phyloP scores from a whole-genome alignment of 805 yeast genomes.

The Candida germanica region DNA sequence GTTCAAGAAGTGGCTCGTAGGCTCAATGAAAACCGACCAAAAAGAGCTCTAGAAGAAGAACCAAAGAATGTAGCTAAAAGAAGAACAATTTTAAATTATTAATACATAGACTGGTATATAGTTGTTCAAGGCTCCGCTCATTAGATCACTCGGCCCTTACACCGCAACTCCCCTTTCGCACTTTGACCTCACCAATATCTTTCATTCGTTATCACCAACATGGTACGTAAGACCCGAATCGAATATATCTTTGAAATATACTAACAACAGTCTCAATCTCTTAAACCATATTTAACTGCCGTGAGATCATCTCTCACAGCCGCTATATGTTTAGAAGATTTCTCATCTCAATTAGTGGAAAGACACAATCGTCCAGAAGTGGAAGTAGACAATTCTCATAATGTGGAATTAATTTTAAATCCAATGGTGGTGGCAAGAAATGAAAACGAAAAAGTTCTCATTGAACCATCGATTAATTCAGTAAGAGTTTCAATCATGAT shows the following conservation, averaged over 20 bases:
- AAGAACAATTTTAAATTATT: no score
- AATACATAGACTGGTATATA: no score
- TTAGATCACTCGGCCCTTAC: no score
- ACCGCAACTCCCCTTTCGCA: no score
- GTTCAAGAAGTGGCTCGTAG: not conserved
- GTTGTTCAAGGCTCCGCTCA: no score
- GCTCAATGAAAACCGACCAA: not conserved
- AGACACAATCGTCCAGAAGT: constrained; percentile 97
- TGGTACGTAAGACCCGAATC: not conserved
- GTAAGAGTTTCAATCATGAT: constrained; percentile 87
- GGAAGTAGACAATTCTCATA: constrained; percentile 68
- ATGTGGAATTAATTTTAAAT: constrained; percentile 80
- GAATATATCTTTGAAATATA: not conserved
- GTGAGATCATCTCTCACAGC: constrained; percentile 93
- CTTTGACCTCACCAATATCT: no score
- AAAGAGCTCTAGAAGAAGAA: not conserved
- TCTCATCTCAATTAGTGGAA: constrained; percentile 92
- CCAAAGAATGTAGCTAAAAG: not conserved
- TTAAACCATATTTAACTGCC: constrained; percentile 90
- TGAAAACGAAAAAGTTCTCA: constrained; percentile 86
- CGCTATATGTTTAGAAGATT: constrained; percentile 87
- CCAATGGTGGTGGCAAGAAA: constrained; percentile 90
- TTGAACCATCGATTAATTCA: constrained; percentile 92
- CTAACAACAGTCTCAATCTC: constrained; percentile 74
- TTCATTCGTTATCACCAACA: no score